Evolutionary conservation across 192 early-diverging fungal species (phyloP).

Genomic region (Entomortierella beljakovae): DNA sequence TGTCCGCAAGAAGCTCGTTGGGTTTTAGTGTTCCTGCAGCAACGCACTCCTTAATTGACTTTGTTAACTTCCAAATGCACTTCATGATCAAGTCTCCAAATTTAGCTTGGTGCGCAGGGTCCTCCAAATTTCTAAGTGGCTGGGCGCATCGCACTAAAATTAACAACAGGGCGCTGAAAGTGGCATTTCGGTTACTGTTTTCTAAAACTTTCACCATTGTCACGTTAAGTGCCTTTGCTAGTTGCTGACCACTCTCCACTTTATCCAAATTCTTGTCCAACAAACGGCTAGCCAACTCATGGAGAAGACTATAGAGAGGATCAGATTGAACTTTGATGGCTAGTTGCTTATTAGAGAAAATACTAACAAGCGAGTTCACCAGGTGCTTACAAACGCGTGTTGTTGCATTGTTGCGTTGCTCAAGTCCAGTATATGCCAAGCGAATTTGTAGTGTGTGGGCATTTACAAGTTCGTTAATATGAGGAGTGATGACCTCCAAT

Average conservation of each 20-base stretch:
- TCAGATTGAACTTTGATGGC: constrained; percentile 73
- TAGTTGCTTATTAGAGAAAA: constrained; percentile 79
- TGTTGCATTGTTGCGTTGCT: constrained; percentile 61
- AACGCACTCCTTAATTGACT: constrained; percentile 81
- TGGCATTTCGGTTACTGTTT: constrained; percentile 82
- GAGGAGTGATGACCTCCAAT: constrained; percentile 64
- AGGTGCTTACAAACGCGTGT: constrained; percentile 84
- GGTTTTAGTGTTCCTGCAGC: constrained; percentile 69
- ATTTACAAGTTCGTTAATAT: constrained; percentile 75
- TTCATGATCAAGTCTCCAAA: constrained; percentile 94
- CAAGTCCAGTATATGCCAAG: constrained; percentile 73
- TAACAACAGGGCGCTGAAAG: constrained; percentile 75
- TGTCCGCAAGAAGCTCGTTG: constrained; percentile 74
- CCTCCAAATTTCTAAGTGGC: constrained; percentile 62
- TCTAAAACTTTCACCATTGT: constrained; percentile 93
- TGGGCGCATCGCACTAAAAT: constrained; percentile 73
- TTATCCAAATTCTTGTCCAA: constrained; percentile 79
- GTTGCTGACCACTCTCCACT: constrained; percentile 67
- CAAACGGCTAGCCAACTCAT: constrained; percentile 83
- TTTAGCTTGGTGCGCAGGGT: constrained; percentile 68
- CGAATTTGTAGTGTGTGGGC: constrained; percentile 81
- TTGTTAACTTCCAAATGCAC: constrained; percentile 97
- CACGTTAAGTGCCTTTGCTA: constrained; percentile 84
- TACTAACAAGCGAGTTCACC: constrained; percentile 77
- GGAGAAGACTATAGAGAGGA: constrained; percentile 73